Evolutionary conservation across 1,284 basidiomycete genomes (phyloP), one percentile per base, ranked within the genome.

Genomic region (Mrakiaceae sp.): DNA sequence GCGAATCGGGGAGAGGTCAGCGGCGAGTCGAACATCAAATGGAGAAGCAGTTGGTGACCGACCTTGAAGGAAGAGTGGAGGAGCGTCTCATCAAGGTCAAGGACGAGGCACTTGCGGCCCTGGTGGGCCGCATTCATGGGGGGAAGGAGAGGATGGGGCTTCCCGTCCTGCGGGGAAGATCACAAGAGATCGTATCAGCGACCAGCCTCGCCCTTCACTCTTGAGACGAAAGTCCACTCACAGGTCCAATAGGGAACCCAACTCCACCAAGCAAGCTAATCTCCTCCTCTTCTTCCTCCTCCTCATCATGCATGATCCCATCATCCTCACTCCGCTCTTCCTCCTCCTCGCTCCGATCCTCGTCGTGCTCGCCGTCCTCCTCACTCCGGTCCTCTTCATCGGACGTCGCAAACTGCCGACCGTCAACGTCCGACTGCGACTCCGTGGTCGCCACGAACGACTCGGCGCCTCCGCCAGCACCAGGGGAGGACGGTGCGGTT

Each of bases 81-180:
- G 47, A 98, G 79, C 1, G 94, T 98, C 77, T 98, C 95, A 71
- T 98, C 94, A 54, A 98, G 81, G 78, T 98, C 95, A 27, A 98
- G 82, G 50, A 98, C 92, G 6, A 93, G 80, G 71, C 94, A 97
- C 78, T 97, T 98, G 66, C 90, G 81, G 14, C 91, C 91, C 16
- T 78, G 80, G 70, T 94, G 88, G 40, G 84, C 81, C 10, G 83
- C 81, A 1, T 83, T 78, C 67, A 96, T 79, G 12, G 87, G 85
- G 4, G 89, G 89, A 7, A 98, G 76, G 16, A 98, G 78, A 9
- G 94, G 94, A 60, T 82, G 82, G 3, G 90, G 90, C 47, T 85
- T 76, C 27, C 94, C 94, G 71, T 96, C 87, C 87, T 91, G 70
- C 9, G 27, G 27, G 27, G 27, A 27, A 27, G 27, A 27, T 27